A percentile compares a stretch with the other conserved stretches of the same genome.
phyloP scores from a whole-genome alignment of 352 stramenopile species.

The Pythium sukuiense region DNA sequence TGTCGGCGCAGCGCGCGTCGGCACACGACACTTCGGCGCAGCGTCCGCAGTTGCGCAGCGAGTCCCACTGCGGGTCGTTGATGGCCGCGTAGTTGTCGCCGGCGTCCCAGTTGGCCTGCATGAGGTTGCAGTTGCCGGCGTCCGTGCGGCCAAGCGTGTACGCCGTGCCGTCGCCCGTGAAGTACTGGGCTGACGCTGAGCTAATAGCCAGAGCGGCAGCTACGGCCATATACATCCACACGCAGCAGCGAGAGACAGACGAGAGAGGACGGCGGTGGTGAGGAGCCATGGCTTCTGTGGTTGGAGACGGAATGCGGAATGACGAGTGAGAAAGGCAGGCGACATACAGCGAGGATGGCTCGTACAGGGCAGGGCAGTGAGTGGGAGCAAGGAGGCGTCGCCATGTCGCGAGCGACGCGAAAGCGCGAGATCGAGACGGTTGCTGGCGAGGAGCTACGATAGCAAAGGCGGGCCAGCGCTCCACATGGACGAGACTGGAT shows the following conservation, averaged over 20 bases:
- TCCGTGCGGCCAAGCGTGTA: conserved; percentile 21
- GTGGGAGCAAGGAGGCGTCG: neutral
- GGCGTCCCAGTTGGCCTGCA: conserved; percentile 27
- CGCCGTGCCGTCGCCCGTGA: conserved; percentile 29
- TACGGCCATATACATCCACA: neutral
- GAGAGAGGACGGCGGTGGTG: conserved; percentile 1
- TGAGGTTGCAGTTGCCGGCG: conserved; percentile 34
- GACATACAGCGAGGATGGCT: neutral
- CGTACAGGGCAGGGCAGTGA: too few species aligned
- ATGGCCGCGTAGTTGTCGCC: conserved; percentile 59
- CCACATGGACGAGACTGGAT: neutral
- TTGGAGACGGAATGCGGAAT: neutral
- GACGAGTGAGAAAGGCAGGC: neutral
- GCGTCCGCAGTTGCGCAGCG: conserved; percentile 55
- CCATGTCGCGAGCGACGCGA: neutral
- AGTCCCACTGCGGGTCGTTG: conserved; percentile 67
- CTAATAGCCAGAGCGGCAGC: neutral
- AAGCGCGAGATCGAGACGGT: conserved; percentile 12
- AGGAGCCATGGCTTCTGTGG: neutral
- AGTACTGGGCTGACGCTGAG: conserved; percentile 17
- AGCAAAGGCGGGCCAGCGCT: conserved; percentile 3
- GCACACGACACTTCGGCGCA: conserved; percentile 64
- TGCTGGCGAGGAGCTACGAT: neutral
- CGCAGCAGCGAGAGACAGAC: neutral
- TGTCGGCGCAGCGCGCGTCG: conserved; percentile 50